Evolutionary conservation across 108 stramenopile genomes (phyloP).

Genomic region (Conticribra guillardii): DNA sequence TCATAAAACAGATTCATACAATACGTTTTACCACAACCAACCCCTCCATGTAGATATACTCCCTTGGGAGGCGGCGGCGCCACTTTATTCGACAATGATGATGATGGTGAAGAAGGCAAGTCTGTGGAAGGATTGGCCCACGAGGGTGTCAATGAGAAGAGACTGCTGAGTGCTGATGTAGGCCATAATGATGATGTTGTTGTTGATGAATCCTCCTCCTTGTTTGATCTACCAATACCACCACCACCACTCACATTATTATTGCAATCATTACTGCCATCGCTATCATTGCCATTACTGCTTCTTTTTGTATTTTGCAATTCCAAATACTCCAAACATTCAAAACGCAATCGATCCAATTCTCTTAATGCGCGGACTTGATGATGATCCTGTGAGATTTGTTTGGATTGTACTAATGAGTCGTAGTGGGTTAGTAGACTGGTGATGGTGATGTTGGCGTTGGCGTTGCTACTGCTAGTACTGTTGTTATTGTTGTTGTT

Average conservation of each 20-base stretch:
- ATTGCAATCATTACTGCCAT: neutral
- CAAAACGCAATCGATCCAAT: constrained; percentile 67
- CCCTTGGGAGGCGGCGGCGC: constrained; percentile 43
- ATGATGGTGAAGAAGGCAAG: no score
- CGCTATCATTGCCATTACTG: neutral
- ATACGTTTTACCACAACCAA: constrained; percentile 97
- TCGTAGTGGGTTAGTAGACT: constrained; percentile 29
- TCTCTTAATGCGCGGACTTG: constrained; percentile 64
- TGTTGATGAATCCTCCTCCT: neutral
- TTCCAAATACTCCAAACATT: constrained; percentile 33
- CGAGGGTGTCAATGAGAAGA: constrained; percentile 25
- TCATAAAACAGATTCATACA: constrained; percentile 95
- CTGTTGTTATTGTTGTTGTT: neutral
- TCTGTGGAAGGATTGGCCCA: constrained; percentile 22
- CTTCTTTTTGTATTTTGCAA: constrained; percentile 4
- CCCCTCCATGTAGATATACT: constrained; percentile 91
- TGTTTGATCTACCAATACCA: constrained; percentile 1
- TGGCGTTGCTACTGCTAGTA: neutral
- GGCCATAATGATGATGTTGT: neutral
- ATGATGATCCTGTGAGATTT: constrained; percentile 61
- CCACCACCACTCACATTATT: no score
- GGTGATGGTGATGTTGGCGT: neutral
- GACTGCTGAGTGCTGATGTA: neutral
- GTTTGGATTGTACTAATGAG: constrained; percentile 44
- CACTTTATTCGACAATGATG: no score